Evolutionary conservation across 345 rosid genomes (phyloP).

Genomic region (Dipteronia dyeriana): DNA sequence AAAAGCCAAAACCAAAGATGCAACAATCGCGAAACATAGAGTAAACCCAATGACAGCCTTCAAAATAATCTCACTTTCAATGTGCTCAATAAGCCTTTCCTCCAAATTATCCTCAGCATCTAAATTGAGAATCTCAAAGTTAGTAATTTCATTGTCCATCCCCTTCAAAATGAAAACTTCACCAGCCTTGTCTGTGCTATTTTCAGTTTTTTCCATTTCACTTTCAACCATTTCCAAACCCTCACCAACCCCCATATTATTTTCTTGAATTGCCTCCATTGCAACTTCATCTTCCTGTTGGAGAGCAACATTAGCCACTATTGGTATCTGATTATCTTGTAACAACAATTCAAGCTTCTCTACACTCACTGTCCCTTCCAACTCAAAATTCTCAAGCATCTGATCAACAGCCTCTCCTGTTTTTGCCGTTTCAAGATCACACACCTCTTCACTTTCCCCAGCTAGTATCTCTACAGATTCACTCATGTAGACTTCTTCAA

Average conservation of each 20-base stretch:
- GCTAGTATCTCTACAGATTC: not conserved
- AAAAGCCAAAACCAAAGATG: conserved; percentile 17
- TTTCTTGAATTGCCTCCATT: conserved; percentile 13
- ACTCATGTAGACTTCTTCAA: not conserved
- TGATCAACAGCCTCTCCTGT: conserved; percentile 5
- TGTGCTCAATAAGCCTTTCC: conserved; percentile 13
- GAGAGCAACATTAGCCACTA: not conserved
- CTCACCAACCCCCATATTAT: not conserved
- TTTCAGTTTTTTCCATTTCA: not conserved
- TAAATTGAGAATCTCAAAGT: not conserved
- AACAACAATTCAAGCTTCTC: conserved; percentile 19
- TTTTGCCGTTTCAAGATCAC: conserved; percentile 6
- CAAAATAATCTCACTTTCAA: conserved; percentile 14
- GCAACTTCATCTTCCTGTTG: conserved; percentile 14
- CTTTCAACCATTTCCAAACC: conserved; percentile 6
- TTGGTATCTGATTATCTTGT: not conserved
- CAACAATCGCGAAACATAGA: conserved; percentile 20
- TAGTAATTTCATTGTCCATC: not conserved
- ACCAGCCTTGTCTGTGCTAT: not conserved
- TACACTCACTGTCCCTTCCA: not conserved
- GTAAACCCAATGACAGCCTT: conserved; percentile 16
- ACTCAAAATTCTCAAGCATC: conserved; percentile 15
- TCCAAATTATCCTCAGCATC: conserved; percentile 10
- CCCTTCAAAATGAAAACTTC: not conserved
- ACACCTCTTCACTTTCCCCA: conserved; percentile 17